Evolutionary conservation across 176 grass and related monocot species (phyloP).

Genomic region (Avena insularis): DNA sequence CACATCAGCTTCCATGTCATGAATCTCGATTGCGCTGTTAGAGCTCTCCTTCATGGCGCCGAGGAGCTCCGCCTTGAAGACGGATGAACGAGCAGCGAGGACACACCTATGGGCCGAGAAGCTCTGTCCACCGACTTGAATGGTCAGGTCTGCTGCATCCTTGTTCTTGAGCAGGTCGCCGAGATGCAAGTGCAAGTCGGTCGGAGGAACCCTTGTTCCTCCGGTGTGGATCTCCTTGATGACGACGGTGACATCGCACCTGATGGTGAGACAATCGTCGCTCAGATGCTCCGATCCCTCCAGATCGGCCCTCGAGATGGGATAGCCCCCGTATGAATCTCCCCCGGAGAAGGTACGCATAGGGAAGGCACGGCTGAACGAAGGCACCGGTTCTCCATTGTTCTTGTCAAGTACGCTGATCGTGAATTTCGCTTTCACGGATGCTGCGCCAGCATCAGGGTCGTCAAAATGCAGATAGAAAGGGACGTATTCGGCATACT

Average conservation of each 20-base stretch:
- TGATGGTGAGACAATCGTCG: slow-evolving; percentile 5
- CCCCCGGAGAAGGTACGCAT: not conserved
- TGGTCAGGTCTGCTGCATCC: not conserved
- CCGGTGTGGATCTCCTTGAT: no score
- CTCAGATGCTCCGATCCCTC: not conserved
- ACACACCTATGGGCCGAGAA: not conserved
- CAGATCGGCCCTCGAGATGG: not conserved
- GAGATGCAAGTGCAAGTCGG: not conserved
- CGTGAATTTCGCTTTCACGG: not conserved
- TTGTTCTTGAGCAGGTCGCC: not conserved
- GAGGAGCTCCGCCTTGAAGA: not conserved
- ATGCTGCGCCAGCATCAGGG: not conserved
- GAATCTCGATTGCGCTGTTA: not conserved
- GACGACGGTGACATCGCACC: not conserved
- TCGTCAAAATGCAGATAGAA: not conserved
- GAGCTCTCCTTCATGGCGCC: not conserved
- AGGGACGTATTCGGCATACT: fast-evolving
- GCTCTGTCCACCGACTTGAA: not conserved
- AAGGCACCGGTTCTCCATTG: not conserved
- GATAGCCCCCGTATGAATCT: not conserved
- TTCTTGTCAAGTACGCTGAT: not conserved
- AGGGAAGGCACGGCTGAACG: not conserved
- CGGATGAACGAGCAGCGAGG: not conserved
- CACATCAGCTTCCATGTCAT: not conserved
- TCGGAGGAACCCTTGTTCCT: not conserved